A percentile compares a stretch with the other conserved stretches of the same genome.
Conservation (phyloP, 2,329 filamentous ascomycete genomes). For the Plenodomus biglobosus region DNA sequence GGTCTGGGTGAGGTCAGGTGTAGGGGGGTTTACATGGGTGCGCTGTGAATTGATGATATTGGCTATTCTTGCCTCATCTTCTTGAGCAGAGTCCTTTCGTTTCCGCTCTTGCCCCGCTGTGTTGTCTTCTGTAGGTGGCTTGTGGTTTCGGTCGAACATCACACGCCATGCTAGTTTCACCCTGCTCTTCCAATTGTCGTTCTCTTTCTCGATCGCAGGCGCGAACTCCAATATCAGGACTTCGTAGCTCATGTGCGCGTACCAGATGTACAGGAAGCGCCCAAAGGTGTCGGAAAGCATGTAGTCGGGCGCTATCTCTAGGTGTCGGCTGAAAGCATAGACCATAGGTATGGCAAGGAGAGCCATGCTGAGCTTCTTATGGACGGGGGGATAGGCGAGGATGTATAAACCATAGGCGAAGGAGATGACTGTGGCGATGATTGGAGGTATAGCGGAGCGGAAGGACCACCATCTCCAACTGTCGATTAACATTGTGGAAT, state of each 20-base stretch:
- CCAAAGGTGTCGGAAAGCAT: conserved; percentile 15
- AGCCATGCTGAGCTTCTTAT: conserved; percentile 12
- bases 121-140: background rate
- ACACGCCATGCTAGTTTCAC: conserved; percentile 12
- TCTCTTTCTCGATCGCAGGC: conserved; percentile 3
- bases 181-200: conserved; percentile 1
- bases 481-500: background rate
- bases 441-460: background rate
- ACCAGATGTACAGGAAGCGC: conserved; percentile 24
- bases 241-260: conserved; percentile 17
- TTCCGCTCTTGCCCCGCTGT: background rate
- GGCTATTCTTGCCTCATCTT: background rate
- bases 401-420: conserved; percentile 12
- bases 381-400: conserved; percentile 18
- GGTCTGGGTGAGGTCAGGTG: background rate
- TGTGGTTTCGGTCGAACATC: conserved; percentile 10
- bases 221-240: conserved; percentile 10
- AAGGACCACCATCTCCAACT: background rate
- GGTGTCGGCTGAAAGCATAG: conserved; percentile 13
- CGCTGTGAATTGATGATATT: background rate
- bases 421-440: background rate
- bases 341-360: conserved; percentile 10
- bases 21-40: background rate
- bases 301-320: conserved; percentile 5
- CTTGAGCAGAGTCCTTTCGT: background rate